phyloP scores from a whole-genome alignment of 305 asterid species.

The Euphrasia arctica region DNA sequence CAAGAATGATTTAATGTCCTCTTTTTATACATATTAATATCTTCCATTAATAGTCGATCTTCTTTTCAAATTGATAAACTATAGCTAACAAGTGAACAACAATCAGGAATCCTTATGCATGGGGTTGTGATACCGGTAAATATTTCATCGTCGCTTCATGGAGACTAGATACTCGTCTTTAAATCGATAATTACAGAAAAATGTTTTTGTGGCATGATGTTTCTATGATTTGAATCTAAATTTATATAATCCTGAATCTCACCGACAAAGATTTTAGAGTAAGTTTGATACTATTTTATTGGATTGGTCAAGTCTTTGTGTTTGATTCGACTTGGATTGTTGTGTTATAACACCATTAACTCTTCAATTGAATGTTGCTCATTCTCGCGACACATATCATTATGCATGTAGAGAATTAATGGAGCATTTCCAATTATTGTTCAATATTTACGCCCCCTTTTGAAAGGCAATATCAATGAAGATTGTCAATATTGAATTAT shows the following conservation, averaged over 20 bases:
- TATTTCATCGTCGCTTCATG: constrained; percentile 48
- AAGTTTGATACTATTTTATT: constrained; percentile 22
- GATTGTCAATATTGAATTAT: no score
- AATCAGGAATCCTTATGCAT: constrained; percentile 11
- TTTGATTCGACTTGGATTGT: background rate
- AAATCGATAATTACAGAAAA: no score
- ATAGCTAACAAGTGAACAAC: no score
- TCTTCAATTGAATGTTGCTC: background rate
- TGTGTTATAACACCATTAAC: background rate
- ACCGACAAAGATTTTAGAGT: constrained; percentile 42
- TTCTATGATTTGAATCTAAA: background rate
- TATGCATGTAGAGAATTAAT: no score
- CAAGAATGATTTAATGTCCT: no score
- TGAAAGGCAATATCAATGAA: no score
- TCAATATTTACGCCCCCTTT: no score
- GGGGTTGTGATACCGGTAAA: constrained; percentile 34
- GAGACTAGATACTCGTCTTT: constrained; percentile 40
- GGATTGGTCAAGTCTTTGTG: background rate
- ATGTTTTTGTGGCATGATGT: constrained; percentile 8
- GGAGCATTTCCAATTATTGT: no score
- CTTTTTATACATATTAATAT: no score
- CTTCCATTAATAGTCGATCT: no score
- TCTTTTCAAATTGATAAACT: no score
- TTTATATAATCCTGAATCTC: background rate
- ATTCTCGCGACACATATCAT: no score